A percentile compares a stretch with the other conserved stretches of the same genome.
phyloP scores from a whole-genome alignment of 495 filamentous ascomycete genomes.

The Jackrogersella minutella region DNA sequence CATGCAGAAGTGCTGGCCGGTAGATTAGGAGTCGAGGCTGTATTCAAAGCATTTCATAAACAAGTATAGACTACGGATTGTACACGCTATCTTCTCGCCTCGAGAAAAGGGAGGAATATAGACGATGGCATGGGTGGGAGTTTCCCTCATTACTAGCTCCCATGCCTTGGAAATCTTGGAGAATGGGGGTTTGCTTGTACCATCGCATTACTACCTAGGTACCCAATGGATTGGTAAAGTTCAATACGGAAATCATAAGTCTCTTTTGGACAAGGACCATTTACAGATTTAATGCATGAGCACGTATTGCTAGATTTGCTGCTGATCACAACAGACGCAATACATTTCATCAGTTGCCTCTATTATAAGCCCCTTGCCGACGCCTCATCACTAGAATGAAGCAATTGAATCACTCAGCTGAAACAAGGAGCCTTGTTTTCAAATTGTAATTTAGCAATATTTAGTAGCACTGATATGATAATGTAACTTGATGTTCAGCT shows the following conservation, averaged over 20 bases:
- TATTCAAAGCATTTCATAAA: slow-evolving; percentile 13
- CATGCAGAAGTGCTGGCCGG: background rate
- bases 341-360: no score
- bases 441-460: no score
- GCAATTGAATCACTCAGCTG: no score
- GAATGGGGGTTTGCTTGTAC: slow-evolving; percentile 22
- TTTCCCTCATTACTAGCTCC: slow-evolving; percentile 17
- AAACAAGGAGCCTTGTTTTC: no score
- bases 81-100: slow-evolving; percentile 3
- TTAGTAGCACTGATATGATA: no score
- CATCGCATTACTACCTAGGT: slow-evolving; percentile 12
- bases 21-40: slow-evolving; percentile 9
- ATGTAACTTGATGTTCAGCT: no score
- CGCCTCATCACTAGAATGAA: no score
- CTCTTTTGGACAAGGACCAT: background rate
- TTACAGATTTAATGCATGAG: no score
- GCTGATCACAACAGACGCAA: no score
- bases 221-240: slow-evolving; percentile 9
- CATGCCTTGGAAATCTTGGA: background rate
- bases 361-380: no score
- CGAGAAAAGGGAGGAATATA: slow-evolving; percentile 10
- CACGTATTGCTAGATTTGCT: no score
- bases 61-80: slow-evolving; percentile 28
- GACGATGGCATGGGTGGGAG: slow-evolving; percentile 10
- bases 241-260: slow-evolving; percentile 11